Conservation (phyloP, 1,284 basidiomycete species). For the Neotropicomus parvogracilis region DNA sequence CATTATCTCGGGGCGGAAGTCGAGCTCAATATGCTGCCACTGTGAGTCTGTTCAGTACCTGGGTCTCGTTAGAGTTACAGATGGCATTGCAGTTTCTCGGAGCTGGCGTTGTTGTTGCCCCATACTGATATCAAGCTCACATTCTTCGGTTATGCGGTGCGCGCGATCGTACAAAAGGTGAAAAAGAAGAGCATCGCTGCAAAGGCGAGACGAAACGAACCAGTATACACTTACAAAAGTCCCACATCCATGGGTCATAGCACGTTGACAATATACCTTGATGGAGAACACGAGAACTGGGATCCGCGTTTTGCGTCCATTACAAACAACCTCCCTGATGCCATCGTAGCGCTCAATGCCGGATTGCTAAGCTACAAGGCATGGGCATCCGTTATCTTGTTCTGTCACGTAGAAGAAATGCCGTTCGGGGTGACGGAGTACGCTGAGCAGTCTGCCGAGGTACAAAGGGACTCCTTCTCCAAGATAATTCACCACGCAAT, state of each 20-base stretch:
- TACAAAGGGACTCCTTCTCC: conserved; percentile 29
- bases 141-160: conserved; percentile 36
- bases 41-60: conserved; percentile 30
- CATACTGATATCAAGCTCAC: conserved; percentile 40
- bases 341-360: conserved; percentile 39
- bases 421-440: conserved; percentile 44
- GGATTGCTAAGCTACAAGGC: conserved; percentile 36
- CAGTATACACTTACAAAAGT: conserved; percentile 37
- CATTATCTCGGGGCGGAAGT: conserved; percentile 40
- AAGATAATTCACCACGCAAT: conserved; percentile 26
- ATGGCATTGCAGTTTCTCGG: conserved; percentile 35
- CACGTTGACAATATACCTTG: conserved; percentile 32
- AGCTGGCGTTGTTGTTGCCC: conserved; percentile 40
- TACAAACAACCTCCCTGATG: conserved; percentile 30
- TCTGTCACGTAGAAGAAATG: conserved; percentile 26
- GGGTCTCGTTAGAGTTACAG: not conserved
- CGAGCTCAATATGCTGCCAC: conserved; percentile 43
- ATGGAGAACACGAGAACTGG: conserved; percentile 34
- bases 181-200: conserved; percentile 26
- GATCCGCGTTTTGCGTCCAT: conserved; percentile 25
- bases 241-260: conserved; percentile 36
- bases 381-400: conserved; percentile 36
- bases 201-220: conserved; percentile 26
- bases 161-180: conserved; percentile 30
- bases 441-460: conserved; percentile 38